These are phyloP conservation scores for Cystobasidiopsis lactophilus DNA, from an alignment of 768 basidiomycete species.

Conservation along the genomic window DNA sequence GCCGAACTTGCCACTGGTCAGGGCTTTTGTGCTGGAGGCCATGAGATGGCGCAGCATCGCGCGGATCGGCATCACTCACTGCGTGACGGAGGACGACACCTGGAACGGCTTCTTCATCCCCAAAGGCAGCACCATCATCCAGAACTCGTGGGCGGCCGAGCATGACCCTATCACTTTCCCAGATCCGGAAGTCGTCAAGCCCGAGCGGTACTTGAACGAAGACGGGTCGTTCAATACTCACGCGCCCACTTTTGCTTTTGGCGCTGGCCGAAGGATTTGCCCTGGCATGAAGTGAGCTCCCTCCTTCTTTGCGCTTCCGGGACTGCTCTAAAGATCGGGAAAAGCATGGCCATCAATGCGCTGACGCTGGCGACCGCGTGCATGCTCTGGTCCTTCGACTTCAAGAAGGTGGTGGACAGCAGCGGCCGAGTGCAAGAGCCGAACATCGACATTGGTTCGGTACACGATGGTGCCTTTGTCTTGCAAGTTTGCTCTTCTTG, in stretches of 20 bases:
- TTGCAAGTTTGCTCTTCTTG: too few relatives aligned
- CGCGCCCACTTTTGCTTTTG: too few relatives aligned
- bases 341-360: neutral
- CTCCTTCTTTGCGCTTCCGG: neutral
- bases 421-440: too few relatives aligned
- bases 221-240: neutral
- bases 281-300: neutral
- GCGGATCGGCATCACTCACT: neutral
- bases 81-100: neutral
- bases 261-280: neutral
- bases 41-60: neutral
- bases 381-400: neutral
- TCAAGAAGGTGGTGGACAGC: neutral
- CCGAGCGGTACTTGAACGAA: slow-evolving; percentile 1
- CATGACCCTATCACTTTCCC: neutral
- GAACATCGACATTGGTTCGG: too few relatives aligned
- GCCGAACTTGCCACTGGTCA: neutral
- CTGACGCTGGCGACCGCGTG: neutral
- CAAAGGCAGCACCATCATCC: neutral
- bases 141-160: neutral
- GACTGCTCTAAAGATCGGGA: neutral
- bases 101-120: neutral
- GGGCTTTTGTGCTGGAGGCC: neutral
- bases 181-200: neutral
- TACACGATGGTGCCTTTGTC: too few relatives aligned